Conservation (phyloP, 306 rosid species). For the Potentilla sterilis region DNA sequence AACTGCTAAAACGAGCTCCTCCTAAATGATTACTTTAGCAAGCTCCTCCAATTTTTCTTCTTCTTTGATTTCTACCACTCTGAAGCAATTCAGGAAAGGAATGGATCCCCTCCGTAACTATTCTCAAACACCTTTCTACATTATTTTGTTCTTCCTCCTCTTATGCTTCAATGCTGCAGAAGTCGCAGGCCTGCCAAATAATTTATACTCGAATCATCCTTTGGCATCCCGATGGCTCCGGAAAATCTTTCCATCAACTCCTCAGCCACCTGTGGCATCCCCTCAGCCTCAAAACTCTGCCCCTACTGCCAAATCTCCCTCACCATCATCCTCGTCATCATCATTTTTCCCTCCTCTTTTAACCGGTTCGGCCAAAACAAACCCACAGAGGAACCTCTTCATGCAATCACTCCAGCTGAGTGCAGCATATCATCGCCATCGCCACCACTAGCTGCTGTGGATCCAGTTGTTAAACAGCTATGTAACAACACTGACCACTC, state of each 20-base stretch:
- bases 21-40: background rate
- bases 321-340: background rate
- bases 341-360: background rate
- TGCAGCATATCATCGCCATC: background rate
- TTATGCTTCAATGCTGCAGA: slow-evolving; percentile 6
- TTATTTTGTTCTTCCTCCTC: slow-evolving; percentile 9
- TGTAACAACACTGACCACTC: slow-evolving; percentile 32
- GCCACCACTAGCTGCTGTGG: background rate
- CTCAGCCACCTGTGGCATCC: background rate
- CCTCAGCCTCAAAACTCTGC: background rate
- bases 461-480: slow-evolving; percentile 17
- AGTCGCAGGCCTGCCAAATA: slow-evolving; percentile 8
- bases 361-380: background rate
- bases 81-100: background rate
- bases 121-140: background rate
- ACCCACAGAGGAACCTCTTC: background rate
- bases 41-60: background rate
- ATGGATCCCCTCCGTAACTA: background rate
- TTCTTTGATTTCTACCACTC: background rate
- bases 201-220: background rate
- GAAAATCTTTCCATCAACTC: background rate
- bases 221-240: background rate
- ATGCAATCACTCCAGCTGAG: background rate
- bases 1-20: background rate
- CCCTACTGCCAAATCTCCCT: background rate